phyloP scores from a whole-genome alignment of 2,329 filamentous ascomycete species.

The Beauveria rudraprayagi region DNA sequence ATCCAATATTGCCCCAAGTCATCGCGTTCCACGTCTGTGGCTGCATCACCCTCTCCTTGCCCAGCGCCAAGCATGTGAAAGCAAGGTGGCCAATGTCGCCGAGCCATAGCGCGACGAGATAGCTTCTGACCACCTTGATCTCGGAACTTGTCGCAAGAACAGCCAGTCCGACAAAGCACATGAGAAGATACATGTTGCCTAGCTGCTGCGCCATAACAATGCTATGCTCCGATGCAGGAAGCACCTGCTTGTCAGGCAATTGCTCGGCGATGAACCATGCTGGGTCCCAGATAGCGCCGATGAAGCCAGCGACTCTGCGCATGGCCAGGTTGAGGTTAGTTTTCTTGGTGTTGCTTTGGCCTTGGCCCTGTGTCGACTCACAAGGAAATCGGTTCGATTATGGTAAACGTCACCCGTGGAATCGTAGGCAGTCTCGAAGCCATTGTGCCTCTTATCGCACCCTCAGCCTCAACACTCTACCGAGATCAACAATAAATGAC shows the following conservation, averaged over 20 bases:
- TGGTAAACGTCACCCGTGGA: constrained; percentile 58
- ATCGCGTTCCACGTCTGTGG: constrained; percentile 57
- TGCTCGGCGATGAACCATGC: constrained; percentile 59
- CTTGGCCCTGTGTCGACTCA: constrained; percentile 29
- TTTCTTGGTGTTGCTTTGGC: neutral
- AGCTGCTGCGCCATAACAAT: constrained; percentile 58
- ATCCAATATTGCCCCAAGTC: constrained; percentile 65
- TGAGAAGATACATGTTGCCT: constrained; percentile 60
- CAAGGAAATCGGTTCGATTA: constrained; percentile 62
- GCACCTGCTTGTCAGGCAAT: constrained; percentile 32
- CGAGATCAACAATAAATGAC: constrained; percentile 5
- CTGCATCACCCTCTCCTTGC: constrained; percentile 43
- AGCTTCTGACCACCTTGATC: constrained; percentile 56
- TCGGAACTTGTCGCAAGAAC: constrained; percentile 58
- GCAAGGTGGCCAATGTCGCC: constrained; percentile 62
- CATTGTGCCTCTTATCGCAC: constrained; percentile 32
- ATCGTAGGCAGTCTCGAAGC: constrained; percentile 54
- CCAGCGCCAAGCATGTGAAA: constrained; percentile 51
- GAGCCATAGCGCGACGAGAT: constrained; percentile 55
- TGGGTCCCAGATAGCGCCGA: constrained; percentile 47
- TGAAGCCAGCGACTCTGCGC: constrained; percentile 49
- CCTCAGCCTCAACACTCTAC: neutral
- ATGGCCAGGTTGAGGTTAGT: neutral
- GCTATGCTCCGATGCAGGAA: constrained; percentile 35
- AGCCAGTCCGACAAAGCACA: constrained; percentile 55